Evolutionary conservation across 2,329 filamentous ascomycete species (phyloP), one percentile per base, ranked within the genome.

Genomic region (Fusarium domesticum): DNA sequence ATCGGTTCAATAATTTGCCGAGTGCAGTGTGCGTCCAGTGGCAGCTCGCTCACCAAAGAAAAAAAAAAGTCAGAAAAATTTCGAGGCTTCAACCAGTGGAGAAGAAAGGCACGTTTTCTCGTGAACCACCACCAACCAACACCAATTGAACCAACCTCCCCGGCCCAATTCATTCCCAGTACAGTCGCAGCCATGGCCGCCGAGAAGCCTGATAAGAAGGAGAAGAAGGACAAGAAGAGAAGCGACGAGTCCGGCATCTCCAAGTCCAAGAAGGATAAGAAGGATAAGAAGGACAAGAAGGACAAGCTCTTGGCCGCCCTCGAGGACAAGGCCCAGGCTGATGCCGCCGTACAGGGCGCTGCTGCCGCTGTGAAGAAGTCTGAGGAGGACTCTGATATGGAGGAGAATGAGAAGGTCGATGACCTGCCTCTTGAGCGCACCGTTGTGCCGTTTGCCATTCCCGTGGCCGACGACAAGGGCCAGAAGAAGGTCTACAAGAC

Each of bases 371-470:
- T 68, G 57, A 63, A 68, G 58, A 62, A 69, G 23, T 69, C 70
- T 50, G 70, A 70, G 36, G 67, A 66, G 33, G 72, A 74, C 55
- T 72, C 70, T 15, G 67, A 70, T 36, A 69, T 72, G 35, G 73
- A 76, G 37, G 69, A 76, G 47, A 69, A 28, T 12, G 23, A 76
- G 40, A 70, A 69, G 54, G 58, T 68, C 34, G 70, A 72, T 36
- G 60, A 74, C 40, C 43, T 63, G 23, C 59, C 67, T 38, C 64
- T 75, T 43, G 70, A 74, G 66, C 63, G 76, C 58, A 82, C 84
- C 46, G 74, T 95, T 37, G 88, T 95, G 43, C 87, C 90, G 20
- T 93, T 96, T 64, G 89, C 91, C 45, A 77, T 86, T 58, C 88
- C 89, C 25, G 73, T 95, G 48, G 85, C 85, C 19, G 84, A 90